A percentile compares a stretch with the other conserved stretches of the same genome.
These are phyloP conservation scores for Xylaria hypoxylon DNA, from an alignment of 2,329 filamentous ascomycete genomes.

Conservation along the genomic window DNA sequence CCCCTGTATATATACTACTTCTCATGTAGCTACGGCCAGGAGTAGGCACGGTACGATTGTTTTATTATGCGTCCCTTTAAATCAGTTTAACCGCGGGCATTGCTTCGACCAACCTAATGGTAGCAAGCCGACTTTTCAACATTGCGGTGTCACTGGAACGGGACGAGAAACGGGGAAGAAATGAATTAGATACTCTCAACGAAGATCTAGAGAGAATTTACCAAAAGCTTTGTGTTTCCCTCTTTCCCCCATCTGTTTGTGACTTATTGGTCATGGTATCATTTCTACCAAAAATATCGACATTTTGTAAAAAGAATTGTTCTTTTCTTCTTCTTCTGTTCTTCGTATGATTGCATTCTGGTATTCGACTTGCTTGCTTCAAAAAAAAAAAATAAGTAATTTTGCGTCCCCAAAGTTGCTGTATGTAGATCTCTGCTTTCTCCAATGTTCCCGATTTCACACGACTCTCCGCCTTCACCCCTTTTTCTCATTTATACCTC, in stretches of 20 bases:
- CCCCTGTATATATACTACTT: neutral
- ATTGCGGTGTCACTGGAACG: conserved; percentile 21
- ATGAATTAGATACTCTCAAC: conserved; percentile 45
- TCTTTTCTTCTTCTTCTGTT: conserved; percentile 6
- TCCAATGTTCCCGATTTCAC: neutral
- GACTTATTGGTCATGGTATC: neutral
- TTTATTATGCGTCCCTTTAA: neutral
- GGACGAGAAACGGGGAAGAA: conserved; percentile 12
- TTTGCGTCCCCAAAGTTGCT: neutral
- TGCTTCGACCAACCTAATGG: neutral
- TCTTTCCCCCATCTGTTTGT: neutral
- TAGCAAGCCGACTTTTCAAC: conserved; percentile 28
- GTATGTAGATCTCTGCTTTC: neutral
- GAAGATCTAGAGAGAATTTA: conserved; percentile 39
- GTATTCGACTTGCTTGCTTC: conserved; percentile 19
- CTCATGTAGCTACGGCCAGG: neutral
- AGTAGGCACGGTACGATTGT: neutral
- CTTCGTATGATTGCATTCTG: conserved; percentile 4
- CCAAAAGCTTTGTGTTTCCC: neutral
- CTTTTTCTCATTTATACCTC: conserved; percentile 18
- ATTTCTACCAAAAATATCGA: neutral
- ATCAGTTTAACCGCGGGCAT: neutral
- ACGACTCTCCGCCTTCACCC: neutral
- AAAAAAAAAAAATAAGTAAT: conserved; percentile 10
- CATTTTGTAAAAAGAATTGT: neutral